Base-by-base conservation (phyloP, 1,284 basidiomycete genomes). In the Schizophyllum amplum region DNA sequence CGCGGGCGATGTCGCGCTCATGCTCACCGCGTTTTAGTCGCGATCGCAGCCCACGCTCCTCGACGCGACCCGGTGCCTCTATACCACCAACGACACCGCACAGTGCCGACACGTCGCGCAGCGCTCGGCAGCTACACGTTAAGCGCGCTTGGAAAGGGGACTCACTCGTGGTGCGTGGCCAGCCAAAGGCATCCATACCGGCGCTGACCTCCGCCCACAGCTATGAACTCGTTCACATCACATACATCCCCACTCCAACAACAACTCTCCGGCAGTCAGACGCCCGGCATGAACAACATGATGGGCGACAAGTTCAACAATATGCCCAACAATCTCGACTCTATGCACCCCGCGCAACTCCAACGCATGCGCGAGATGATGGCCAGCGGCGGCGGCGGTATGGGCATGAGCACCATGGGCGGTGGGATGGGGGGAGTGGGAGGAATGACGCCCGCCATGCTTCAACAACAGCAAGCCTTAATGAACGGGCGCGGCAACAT, bases 401-500 rank as follows among this genome's bases (percentile, higher is more conserved):
- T n/a, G 33, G 33, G 13, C 33, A 13, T 17, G 33, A 42, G n/a
- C n/a, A n/a, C n/a, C 33, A 56, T 56, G 47, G 57, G 24, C n/a
- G 57, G 55, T 23, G 51, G 58, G 22, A 59, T 59, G 58, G 53
- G 52, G 5, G 33, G 47, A 50, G 56, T 59, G 58, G 53, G 52
- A 5, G 33, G 47, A 50, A 56, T 51, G 53, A 59, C 48, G 21
- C 55, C 26, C 48, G 56, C 17, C 23, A 61, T 59, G 61, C 49
- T 60, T 60, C 54, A 58, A 52, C 55, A 56, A 55, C 59, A 57
- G 23, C 20, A 55, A 27, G 58, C 33, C 51, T 42, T 53, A 24
- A 60, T 65, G 53, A 63, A 59, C 63, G 64, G 24, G 64, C 63
- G 20, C 66, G 64, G 53, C 61, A 63, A 24, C 56, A 63, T 33